Evolutionary conservation across 306 rosid species (phyloP), one percentile per base, ranked within the genome.

Genomic region (Hippophae rhamnoides): DNA sequence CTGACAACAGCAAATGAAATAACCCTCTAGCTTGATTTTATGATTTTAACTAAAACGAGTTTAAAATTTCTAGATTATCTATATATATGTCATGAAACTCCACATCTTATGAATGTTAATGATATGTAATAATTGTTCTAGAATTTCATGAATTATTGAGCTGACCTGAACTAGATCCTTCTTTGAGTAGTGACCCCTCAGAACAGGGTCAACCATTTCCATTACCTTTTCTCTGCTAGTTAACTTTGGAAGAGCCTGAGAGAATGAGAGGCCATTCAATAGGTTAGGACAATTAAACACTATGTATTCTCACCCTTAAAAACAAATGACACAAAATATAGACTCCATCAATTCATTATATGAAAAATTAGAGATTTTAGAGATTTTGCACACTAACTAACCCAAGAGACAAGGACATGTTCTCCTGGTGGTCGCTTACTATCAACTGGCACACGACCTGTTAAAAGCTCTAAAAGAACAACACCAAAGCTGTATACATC

Each of bases 391-490:
- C 57, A 52, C 58, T 63, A 41, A 81, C 93, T 74, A 49, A 92
- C 97, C 97, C 97, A 93, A 41, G 95, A 79, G 66, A 93, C 99
- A 44, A 93, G 99, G 56, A 89, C 90, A 54, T 93, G 97, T 70
- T 88, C 94, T 63, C 97, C 97, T 2, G 82, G 75, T 18, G 95
- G 83, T 12, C 97, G 71, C 63, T 83, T 86, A 56, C 79, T 80
- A 63, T 93, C 97, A 14, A 93, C 85, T 0, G 99, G 95, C 13
- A 89, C 84, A 13, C 99, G 89, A 62, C 99, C 99, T 2, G 99
- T 93, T 18, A 93, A 71, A 55, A 93, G 73, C 84, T 89, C 99
- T 3, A 93, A 72, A 69, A 93, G 97, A 60, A 93, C 97, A 57
- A 93, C 95, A 0, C 99, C 99, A 10, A 80, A 93, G 84, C 90